Percentiles rank a stretch among this genome's conserved stretches.
These are phyloP conservation scores for Salix purpurea DNA, from an alignment of 345 rosid genomes.

Conservation along the genomic window DNA sequence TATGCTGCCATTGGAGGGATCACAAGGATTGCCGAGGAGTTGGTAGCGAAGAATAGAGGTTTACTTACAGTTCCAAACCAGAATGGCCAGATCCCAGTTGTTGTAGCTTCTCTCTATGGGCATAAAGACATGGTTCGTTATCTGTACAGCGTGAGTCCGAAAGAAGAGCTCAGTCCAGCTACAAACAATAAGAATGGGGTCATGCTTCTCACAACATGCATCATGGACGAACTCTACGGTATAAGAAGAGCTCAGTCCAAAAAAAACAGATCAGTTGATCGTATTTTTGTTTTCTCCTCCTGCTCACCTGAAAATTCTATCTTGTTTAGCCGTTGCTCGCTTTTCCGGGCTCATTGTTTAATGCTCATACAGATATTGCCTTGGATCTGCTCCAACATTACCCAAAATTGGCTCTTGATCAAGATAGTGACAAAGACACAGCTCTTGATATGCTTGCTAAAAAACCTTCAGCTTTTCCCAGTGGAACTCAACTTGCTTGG, in stretches of 20 bases:
- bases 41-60: slow-evolving; percentile 37
- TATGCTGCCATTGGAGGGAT: slow-evolving; percentile 72
- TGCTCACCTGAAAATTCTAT: background rate
- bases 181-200: slow-evolving; percentile 45
- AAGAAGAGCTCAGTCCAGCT: slow-evolving; percentile 42
- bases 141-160: slow-evolving; percentile 47
- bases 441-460: slow-evolving; percentile 56
- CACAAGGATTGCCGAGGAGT: slow-evolving; percentile 46
- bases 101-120: slow-evolving; percentile 65
- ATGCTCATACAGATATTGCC: slow-evolving; percentile 45
- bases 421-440: slow-evolving; percentile 58
- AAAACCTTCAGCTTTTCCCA: slow-evolving; percentile 58
- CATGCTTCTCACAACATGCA: slow-evolving; percentile 60
- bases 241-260: background rate
- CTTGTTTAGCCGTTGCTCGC: background rate
- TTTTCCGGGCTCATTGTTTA: background rate
- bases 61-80: slow-evolving; percentile 42
- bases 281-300: background rate
- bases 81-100: slow-evolving; percentile 49
- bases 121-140: slow-evolving; percentile 50
- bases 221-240: slow-evolving; percentile 60
- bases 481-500: slow-evolving; percentile 44
- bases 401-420: slow-evolving; percentile 41
- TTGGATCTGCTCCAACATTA: slow-evolving; percentile 50
- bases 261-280: background rate